Evolutionary conservation across 768 basidiomycete species (phyloP).

Genomic region (Auriscalpium orientale): DNA sequence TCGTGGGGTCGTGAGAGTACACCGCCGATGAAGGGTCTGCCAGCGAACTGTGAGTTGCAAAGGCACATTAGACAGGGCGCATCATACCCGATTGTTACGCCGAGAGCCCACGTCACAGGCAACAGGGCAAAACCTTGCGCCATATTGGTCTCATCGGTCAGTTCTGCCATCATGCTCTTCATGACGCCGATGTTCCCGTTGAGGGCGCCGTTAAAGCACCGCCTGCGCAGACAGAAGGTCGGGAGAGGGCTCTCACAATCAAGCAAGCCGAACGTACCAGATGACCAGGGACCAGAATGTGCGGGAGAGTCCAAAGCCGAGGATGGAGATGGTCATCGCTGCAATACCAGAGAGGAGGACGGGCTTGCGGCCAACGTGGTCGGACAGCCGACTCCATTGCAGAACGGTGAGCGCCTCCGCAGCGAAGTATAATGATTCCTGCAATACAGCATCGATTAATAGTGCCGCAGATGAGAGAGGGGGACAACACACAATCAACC

Average conservation of each 20-base stretch:
- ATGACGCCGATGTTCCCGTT: slow-evolving; percentile 68
- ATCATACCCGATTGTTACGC: slow-evolving; percentile 39
- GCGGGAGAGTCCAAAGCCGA: slow-evolving; percentile 63
- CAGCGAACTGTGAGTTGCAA: neutral
- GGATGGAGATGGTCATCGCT: slow-evolving; percentile 63
- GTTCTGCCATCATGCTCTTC: slow-evolving; percentile 67
- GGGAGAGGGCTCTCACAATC: neutral
- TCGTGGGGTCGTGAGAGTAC: slow-evolving; percentile 57
- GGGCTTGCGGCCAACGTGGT: slow-evolving; percentile 67
- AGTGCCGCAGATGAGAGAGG: neutral
- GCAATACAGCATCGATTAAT: slow-evolving; percentile 4
- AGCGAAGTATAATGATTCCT: slow-evolving; percentile 76
- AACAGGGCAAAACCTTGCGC: slow-evolving; percentile 61
- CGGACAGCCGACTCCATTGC: slow-evolving; percentile 70
- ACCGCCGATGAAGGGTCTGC: slow-evolving; percentile 65
- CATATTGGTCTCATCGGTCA: slow-evolving; percentile 66
- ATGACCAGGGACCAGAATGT: slow-evolving; percentile 59
- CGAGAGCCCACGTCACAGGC: slow-evolving; percentile 45
- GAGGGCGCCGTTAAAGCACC: slow-evolving; percentile 64
- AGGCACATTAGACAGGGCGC: neutral
- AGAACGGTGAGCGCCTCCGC: slow-evolving; percentile 67
- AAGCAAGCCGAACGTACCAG: slow-evolving; percentile 24
- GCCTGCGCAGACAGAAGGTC: slow-evolving; percentile 29
- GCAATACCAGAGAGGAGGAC: slow-evolving; percentile 59
- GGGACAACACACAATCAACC: slow-evolving; percentile 46